Evolutionary conservation across 2,329 filamentous ascomycete species (phyloP).

Genomic region (Cladosporium sp.): DNA sequence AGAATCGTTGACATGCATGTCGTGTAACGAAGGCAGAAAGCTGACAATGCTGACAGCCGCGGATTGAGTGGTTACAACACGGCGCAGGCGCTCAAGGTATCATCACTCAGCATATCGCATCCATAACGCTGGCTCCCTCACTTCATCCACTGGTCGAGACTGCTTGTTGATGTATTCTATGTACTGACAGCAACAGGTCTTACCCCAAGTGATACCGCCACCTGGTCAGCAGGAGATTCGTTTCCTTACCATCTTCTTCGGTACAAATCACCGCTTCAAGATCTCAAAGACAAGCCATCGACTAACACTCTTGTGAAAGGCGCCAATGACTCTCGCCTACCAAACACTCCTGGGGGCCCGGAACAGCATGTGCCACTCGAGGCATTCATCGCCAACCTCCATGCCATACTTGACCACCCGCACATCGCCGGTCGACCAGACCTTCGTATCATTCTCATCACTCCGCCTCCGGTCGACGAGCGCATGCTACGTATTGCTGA

Average conservation of each 20-base stretch:
- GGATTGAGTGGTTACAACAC: conserved; percentile 85
- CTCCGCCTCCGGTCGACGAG: conserved; percentile 79
- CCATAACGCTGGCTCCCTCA: background rate
- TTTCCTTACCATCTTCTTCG: conserved; percentile 54
- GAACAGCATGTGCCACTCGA: conserved; percentile 76
- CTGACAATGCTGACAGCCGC: conserved; percentile 36
- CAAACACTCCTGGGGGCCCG: conserved; percentile 51
- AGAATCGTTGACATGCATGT: background rate
- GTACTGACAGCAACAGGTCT: conserved; percentile 40
- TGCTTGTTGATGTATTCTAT: background rate
- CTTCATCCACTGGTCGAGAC: background rate
- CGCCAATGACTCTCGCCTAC: conserved; percentile 80
- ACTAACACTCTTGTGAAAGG: conserved; percentile 59
- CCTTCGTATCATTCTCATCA: conserved; percentile 66
- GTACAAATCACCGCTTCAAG: background rate
- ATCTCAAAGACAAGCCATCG: conserved; percentile 42
- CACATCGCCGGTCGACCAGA: conserved; percentile 65
- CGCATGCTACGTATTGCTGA: conserved; percentile 54
- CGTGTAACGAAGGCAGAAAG: background rate
- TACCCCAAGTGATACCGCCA: conserved; percentile 68
- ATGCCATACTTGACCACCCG: conserved; percentile 67
- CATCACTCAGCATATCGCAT: background rate
- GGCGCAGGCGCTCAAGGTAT: conserved; percentile 56
- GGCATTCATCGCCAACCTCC: conserved; percentile 69
- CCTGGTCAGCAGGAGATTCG: conserved; percentile 58